phyloP scores from a whole-genome alignment of 1,284 basidiomycete genomes.

The Leccinum solheimii region DNA sequence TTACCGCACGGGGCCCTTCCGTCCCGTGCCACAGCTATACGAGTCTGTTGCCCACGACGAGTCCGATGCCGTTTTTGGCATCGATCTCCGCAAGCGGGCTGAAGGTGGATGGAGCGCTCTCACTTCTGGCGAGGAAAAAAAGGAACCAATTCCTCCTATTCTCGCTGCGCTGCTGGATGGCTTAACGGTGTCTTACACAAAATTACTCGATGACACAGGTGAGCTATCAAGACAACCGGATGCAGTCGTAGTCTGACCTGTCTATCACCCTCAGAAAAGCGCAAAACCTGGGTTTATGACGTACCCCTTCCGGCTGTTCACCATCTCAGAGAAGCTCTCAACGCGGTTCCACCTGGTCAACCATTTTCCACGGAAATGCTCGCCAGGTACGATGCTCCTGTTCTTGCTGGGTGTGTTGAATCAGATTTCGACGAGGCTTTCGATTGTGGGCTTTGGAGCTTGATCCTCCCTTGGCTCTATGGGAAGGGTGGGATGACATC shows the following conservation, averaged over 20 bases:
- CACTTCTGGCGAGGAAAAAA: conserved; percentile 53
- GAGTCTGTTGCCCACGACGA: conserved; percentile 80
- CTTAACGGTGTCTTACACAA: conserved; percentile 65
- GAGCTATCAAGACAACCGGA: conserved; percentile 26
- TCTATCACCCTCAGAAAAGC: conserved; percentile 57
- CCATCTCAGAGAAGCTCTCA: conserved; percentile 79
- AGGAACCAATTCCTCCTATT: conserved; percentile 71
- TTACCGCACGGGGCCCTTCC: conserved; percentile 87
- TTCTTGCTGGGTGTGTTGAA: conserved; percentile 82
- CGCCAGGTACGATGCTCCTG: conserved; percentile 78
- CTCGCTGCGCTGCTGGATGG: conserved; percentile 68
- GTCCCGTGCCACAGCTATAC: conserved; percentile 80
- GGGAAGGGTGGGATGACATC: conserved; percentile 90
- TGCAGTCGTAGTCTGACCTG: conserved; percentile 6
- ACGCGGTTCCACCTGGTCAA: conserved; percentile 66
- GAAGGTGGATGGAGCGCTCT: conserved; percentile 67
- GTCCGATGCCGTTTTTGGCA: conserved; percentile 83
- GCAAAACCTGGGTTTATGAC: conserved; percentile 92
- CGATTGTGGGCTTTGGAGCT: conserved; percentile 81
- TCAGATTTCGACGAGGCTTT: no score
- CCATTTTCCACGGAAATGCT: conserved; percentile 68
- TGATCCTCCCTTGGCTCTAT: conserved; percentile 78
- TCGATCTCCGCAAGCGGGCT: conserved; percentile 85
- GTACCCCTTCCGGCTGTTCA: conserved; percentile 83
- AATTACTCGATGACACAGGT: conserved; percentile 65